Evolutionary conservation across 805 yeast genomes (phyloP).

Genomic region (Candida piceae): DNA sequence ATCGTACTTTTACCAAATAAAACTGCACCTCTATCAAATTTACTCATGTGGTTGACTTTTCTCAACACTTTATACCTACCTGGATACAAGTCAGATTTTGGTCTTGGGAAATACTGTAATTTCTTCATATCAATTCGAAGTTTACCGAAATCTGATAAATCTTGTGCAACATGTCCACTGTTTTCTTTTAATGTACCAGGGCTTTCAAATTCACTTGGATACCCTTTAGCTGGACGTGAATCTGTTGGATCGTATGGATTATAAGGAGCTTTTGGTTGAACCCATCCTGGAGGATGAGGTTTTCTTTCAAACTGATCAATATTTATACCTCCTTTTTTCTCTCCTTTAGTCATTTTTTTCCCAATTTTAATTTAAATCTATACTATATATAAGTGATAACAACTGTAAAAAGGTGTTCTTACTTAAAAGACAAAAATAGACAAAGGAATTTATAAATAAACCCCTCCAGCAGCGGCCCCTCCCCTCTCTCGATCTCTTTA

Average conservation of each 20-base stretch:
- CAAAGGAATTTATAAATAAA: too few relatives aligned
- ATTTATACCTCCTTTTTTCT: not conserved
- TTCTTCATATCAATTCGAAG: constrained; percentile 70
- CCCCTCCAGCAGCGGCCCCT: too few relatives aligned
- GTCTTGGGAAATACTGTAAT: constrained; percentile 74
- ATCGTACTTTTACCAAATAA: constrained; percentile 49
- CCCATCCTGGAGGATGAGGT: constrained; percentile 77
- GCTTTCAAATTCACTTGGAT: constrained; percentile 72
- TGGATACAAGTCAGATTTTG: constrained; percentile 66
- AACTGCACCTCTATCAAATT: constrained; percentile 57
- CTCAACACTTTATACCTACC: constrained; percentile 73
- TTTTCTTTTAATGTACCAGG: constrained; percentile 57
- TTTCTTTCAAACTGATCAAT: constrained; percentile 44
- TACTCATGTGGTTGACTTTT: constrained; percentile 45
- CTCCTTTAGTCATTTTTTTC: constrained; percentile 1
- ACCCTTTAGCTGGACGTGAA: constrained; percentile 74
- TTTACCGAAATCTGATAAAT: constrained; percentile 60
- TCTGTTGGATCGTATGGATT: constrained; percentile 82
- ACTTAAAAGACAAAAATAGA: too few relatives aligned
- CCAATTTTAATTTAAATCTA: too few relatives aligned
- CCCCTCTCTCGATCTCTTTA: too few relatives aligned
- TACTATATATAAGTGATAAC: too few relatives aligned
- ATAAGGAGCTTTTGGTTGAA: constrained; percentile 76
- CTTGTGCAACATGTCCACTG: constrained; percentile 45
- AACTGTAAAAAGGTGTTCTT: too few relatives aligned